Conservation (phyloP, 2,329 filamentous ascomycete species). For the Hirsutella minnesotensis region DNA sequence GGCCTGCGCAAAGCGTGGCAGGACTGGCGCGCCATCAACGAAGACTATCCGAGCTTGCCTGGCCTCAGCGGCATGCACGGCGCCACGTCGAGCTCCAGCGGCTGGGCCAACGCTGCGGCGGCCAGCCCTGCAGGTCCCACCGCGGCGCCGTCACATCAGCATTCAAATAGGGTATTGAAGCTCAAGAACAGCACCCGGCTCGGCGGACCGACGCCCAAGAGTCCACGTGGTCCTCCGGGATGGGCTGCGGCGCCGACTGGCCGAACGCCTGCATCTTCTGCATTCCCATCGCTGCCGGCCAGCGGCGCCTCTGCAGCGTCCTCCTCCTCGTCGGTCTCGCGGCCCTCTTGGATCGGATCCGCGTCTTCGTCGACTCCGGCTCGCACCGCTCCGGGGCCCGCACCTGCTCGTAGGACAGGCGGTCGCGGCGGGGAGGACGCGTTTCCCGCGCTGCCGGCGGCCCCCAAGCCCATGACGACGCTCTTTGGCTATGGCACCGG, state of each 20-base stretch:
- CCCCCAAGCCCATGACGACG: constrained; percentile 54
- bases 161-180: constrained; percentile 43
- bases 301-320: constrained; percentile 2
- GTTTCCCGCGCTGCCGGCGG: constrained; percentile 74
- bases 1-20: constrained; percentile 76
- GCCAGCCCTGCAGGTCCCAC: constrained; percentile 38
- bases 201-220: constrained; percentile 16
- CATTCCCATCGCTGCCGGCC: constrained; percentile 32
- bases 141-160: constrained; percentile 30
- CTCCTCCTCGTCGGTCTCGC: constrained; percentile 10
- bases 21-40: constrained; percentile 90
- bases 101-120: constrained; percentile 48
- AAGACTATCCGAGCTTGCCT: constrained; percentile 85
- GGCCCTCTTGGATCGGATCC: constrained; percentile 18
- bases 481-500: constrained; percentile 50
- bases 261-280: constrained; percentile 16
- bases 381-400: constrained; percentile 24
- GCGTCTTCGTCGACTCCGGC: too few relatives aligned
- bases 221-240: constrained; percentile 7
- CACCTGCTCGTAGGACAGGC: constrained; percentile 8
- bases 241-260: constrained; percentile 10
- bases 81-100: constrained; percentile 40
- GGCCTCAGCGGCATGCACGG: constrained; percentile 59
- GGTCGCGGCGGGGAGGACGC: constrained; percentile 37
- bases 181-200: constrained; percentile 46